These are phyloP conservation scores for Xerocomus potaroensis DNA, from an alignment of 768 basidiomycete species.

Conservation along the genomic window DNA sequence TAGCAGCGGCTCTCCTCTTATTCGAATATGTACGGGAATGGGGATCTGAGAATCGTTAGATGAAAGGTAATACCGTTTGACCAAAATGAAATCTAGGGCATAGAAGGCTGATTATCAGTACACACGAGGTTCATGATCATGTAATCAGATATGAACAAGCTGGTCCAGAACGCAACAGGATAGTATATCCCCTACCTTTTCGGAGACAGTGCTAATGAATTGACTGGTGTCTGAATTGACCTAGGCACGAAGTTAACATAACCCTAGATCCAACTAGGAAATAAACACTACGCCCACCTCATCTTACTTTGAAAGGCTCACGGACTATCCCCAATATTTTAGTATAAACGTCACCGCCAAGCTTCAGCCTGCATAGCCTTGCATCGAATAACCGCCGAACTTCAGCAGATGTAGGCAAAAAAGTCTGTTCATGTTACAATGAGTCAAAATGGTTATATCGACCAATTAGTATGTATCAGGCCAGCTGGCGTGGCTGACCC, in stretches of 20 bases:
- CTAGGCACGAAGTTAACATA: background rate
- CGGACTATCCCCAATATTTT: background rate
- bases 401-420: background rate
- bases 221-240: no score
- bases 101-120: conserved; percentile 1
- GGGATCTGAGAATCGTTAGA: no score
- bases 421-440: background rate
- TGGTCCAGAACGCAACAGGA: conserved; percentile 5
- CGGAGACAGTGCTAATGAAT: no score
- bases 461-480: background rate
- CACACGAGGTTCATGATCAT: background rate
- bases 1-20: background rate
- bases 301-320: background rate
- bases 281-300: no score
- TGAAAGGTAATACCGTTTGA: background rate
- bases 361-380: no score
- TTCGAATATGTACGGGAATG: background rate
- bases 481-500: background rate
- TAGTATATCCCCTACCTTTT: conserved; percentile 3
- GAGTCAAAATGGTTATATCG: background rate
- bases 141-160: conserved; percentile 2
- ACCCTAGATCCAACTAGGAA: conserved; percentile 7
- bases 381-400: no score
- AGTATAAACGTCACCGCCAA: background rate
- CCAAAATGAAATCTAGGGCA: background rate